A percentile compares a stretch with the other conserved stretches of the same genome.
phyloP scores from a whole-genome alignment of 441 rosid genomes.

The Hura crepitans region DNA sequence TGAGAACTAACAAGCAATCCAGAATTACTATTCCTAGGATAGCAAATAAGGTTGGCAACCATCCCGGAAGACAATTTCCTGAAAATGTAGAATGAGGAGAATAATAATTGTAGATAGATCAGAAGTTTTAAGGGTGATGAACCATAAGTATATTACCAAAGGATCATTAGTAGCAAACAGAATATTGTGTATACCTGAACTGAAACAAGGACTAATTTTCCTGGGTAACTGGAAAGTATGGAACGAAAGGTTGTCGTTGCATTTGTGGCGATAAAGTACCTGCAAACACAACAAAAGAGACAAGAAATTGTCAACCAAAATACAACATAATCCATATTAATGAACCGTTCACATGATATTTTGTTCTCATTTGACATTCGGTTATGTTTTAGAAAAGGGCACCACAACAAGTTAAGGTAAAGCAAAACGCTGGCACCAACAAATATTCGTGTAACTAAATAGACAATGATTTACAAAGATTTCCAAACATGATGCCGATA shows the following conservation, averaged over 20 bases:
- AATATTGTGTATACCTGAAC: conserved; percentile 44
- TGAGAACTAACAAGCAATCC: not conserved
- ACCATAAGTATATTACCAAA: not conserved
- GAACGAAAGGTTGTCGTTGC: conserved; percentile 60
- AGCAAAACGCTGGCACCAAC: not conserved
- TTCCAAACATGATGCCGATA: conserved; percentile 2
- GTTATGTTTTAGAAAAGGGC: not conserved
- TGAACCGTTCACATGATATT: not conserved
- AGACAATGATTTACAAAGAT: conserved; percentile 4
- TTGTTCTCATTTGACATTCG: not conserved
- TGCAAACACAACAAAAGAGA: conserved; percentile 21
- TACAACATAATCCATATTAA: not conserved
- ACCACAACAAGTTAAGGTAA: not conserved
- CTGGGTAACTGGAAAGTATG: conserved; percentile 59
- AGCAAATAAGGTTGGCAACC: no score
- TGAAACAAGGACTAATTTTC: conserved; percentile 54
- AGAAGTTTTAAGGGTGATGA: not conserved
- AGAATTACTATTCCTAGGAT: not conserved
- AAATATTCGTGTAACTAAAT: not conserved
- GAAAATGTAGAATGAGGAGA: not conserved
- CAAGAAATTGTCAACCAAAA: conserved; percentile 11
- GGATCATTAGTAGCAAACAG: conserved; percentile 4
- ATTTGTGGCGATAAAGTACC: conserved; percentile 58
- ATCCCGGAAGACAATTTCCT: not conserved
- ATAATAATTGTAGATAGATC: not conserved